Evolutionary conservation across 202 grass and related monocot genomes (phyloP).

Genomic region (Schoenoplectus tabernaemontani): DNA sequence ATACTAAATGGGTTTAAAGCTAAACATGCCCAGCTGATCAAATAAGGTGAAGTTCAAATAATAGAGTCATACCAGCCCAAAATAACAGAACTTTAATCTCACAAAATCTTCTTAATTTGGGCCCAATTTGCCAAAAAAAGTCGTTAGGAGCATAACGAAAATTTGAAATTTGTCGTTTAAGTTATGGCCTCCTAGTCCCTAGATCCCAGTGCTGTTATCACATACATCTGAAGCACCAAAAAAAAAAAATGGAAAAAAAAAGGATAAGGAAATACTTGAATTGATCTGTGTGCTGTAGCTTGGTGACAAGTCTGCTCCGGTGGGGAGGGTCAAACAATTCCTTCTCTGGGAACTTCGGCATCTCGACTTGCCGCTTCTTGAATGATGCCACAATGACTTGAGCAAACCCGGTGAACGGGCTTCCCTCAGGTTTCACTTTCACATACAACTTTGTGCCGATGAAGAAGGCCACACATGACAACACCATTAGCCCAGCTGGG

Average conservation of each 20-base stretch:
- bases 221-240: not conserved
- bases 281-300: constrained; percentile 41
- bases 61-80: not conserved
- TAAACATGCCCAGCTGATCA: not conserved
- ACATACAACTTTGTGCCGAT: constrained; percentile 43
- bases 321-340: constrained; percentile 51
- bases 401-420: constrained; percentile 47
- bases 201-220: not conserved
- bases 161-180: not conserved
- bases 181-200: not conserved
- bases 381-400: constrained; percentile 43
- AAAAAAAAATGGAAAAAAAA: not conserved
- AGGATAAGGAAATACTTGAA: constrained; percentile 27
- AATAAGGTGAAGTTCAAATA: not conserved
- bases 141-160: not conserved
- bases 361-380: constrained; percentile 28
- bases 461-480: constrained; percentile 54
- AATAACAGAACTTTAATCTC: not conserved
- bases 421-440: constrained; percentile 52
- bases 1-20: not conserved
- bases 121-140: not conserved
- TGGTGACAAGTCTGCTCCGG: constrained; percentile 37
- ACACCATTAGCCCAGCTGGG: constrained; percentile 45
- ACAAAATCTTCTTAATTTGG: not conserved
- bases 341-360: not conserved